phyloP scores from a whole-genome alignment of 2,329 filamentous ascomycete genomes.

The Pseudocercospora eumusae region DNA sequence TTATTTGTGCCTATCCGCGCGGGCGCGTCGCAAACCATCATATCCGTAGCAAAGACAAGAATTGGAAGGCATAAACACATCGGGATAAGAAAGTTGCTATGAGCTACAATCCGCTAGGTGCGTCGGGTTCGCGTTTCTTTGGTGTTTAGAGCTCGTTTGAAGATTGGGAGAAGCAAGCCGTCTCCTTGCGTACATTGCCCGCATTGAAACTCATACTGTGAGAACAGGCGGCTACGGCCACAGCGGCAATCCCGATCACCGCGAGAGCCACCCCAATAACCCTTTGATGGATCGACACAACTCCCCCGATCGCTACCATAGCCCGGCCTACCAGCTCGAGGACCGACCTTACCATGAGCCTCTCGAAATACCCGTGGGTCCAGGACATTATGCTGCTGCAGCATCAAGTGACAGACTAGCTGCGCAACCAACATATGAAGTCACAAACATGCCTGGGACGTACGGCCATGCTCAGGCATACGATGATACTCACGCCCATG shows the following conservation, averaged over 20 bases:
- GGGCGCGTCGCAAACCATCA: slow-evolving; percentile 10
- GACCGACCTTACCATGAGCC: slow-evolving; percentile 69
- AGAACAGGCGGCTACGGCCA: slow-evolving; percentile 30
- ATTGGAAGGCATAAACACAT: slow-evolving; percentile 6
- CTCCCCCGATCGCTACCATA: slow-evolving; percentile 63
- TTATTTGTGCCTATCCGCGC: slow-evolving; percentile 3
- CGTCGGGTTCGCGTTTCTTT: slow-evolving; percentile 16
- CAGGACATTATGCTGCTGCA: slow-evolving; percentile 45
- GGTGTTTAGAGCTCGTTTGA: slow-evolving; percentile 22
- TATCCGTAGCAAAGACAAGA: slow-evolving; percentile 11
- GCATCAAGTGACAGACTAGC: slow-evolving; percentile 71
- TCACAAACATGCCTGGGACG: slow-evolving; percentile 65
- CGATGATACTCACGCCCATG: slow-evolving; percentile 52
- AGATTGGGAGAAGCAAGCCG: slow-evolving; percentile 3
- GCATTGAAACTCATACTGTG: slow-evolving; percentile 19
- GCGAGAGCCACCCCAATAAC: slow-evolving; percentile 23
- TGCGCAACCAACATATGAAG: slow-evolving; percentile 80
- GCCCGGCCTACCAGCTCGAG: slow-evolving; percentile 81
- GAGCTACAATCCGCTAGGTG: slow-evolving; percentile 33
- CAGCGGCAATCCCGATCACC: slow-evolving; percentile 24
- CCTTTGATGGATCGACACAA: slow-evolving; percentile 32
- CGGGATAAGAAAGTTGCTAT: slow-evolving; percentile 14
- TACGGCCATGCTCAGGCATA: slow-evolving; percentile 65
- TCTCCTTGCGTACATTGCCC: slow-evolving; percentile 10
- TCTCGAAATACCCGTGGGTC: slow-evolving; percentile 69